Evolutionary conservation across 805 yeast species (phyloP), one percentile per base, ranked within the genome.

Genomic region (Ogataea trehalophila): DNA sequence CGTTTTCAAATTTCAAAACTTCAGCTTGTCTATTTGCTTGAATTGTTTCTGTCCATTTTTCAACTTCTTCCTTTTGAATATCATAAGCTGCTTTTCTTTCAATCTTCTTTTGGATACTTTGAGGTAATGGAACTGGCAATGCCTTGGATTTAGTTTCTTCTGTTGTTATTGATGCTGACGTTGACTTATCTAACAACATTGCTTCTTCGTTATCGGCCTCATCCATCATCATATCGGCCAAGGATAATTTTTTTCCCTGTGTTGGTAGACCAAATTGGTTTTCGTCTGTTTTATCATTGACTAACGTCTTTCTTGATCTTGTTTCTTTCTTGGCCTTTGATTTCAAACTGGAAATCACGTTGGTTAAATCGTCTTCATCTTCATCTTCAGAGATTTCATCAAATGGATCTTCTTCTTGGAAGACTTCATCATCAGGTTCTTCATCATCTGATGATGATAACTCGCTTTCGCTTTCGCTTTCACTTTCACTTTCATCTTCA

Each of bases 11-110:
- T 46, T 79, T 75, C 43, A 94, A 68, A 48, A 86, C 90, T 59
- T 91, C 97, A 1, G 96, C 94, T 50, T 81, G 80, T 56, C 96
- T 80, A 57, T 87, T 86, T 47, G 79, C 77, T 51, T 81, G 80
- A 22, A 94, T 88, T 0, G 84, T 79, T 43, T 90, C 96, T 46
- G 82, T 79, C 98, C 99, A 94, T 66, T 85, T 86, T 49, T 80
- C 75, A 6, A 92, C 87, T 62, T 94, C 96, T 39, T 84, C 85
- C 56, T 84, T 89, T 40, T 97, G 81, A 33, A 94, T 77, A 48
- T 87, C 95, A 63, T 87, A 91, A 0, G 99, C 98, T 2, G 92
- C 97, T 48, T 74, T 76, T 61, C 98, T 78, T 57, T 91, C 96
- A 55, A 85, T 78, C 61, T 94, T 80, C 57, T 87, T 79, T 66